A percentile compares a stretch with the other conserved stretches of the same genome.
phyloP scores from a whole-genome alignment of 352 stramenopile species.

The Nothophytophthora sp. region DNA sequence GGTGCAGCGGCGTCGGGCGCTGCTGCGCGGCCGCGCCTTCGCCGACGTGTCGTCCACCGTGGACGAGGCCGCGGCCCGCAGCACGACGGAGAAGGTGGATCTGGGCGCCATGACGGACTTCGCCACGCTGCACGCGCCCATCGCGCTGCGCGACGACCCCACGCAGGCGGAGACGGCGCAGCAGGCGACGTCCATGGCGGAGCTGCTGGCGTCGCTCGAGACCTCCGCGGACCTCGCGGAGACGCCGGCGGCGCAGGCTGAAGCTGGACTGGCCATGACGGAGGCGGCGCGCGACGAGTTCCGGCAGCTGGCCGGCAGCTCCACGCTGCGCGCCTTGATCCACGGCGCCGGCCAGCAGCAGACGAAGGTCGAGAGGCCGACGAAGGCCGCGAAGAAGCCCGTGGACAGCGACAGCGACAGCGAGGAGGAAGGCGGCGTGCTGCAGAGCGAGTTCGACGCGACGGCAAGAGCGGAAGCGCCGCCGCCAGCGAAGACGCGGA shows the following conservation, averaged over 20 bases:
- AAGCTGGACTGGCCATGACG: slow-evolving; percentile 24
- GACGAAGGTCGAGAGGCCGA: not conserved
- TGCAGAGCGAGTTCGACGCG: slow-evolving; percentile 73
- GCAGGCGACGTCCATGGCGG: slow-evolving; percentile 68
- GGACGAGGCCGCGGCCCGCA: slow-evolving; percentile 23
- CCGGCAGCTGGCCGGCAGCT: slow-evolving; percentile 52
- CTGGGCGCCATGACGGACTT: slow-evolving; percentile 86
- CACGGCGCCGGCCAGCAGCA: slow-evolving; percentile 26
- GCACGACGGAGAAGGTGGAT: slow-evolving; percentile 54
- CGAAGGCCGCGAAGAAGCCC: slow-evolving; percentile 21
- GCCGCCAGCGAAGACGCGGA: slow-evolving; percentile 14
- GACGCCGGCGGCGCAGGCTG: slow-evolving; percentile 6
- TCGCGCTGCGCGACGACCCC: slow-evolving; percentile 68
- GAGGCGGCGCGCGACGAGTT: slow-evolving; percentile 55
- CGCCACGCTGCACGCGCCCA: slow-evolving; percentile 69
- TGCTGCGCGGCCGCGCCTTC: slow-evolving; percentile 76
- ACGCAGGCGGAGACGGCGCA: slow-evolving; percentile 50
- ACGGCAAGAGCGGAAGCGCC: slow-evolving; percentile 7
- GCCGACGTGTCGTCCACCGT: slow-evolving; percentile 55
- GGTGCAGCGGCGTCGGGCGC: slow-evolving; percentile 60
- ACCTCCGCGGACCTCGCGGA: slow-evolving; percentile 42
- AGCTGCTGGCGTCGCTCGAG: slow-evolving; percentile 75
- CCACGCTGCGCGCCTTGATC: slow-evolving; percentile 48
- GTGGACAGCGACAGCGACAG: slow-evolving; percentile 59
- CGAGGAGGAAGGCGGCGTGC: slow-evolving; percentile 68